Base-by-base conservation (phyloP, 805 yeast species). In the Blastobotrys robertii region DNA sequence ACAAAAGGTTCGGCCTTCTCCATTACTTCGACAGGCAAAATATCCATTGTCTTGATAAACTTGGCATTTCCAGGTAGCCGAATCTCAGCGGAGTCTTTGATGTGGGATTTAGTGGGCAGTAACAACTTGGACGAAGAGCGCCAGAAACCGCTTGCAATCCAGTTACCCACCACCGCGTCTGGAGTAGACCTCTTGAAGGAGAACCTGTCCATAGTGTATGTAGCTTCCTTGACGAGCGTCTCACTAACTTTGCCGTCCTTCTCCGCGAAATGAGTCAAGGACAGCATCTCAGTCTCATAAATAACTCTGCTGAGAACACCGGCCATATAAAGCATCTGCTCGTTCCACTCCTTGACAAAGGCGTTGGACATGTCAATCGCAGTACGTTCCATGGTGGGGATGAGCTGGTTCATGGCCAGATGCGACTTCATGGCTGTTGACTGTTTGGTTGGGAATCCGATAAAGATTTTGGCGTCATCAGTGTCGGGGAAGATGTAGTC, bases 381-480 rank as follows among this genome's bases (percentile, higher is more conserved):
- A 0, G 69, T 65, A 4, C 70, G 56, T 43, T 65, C 70, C 68
- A 65, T 63, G 2, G 70, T 66, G 2, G 70, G 70, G n/a, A 65
- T 61, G 3, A 64, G 49, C 46, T 63, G 67, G 37, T 60, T 64
- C 37, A 64, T 39, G 1, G 66, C 63, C 2, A 65, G 40, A 40
- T 65, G 70, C 0, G 67, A 55, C 39, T 54, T 53, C 30, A 65
- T 34, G 1, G 62, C 64, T 0, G 70, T 63, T 25, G 65, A 56
- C 44, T 65, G 70, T 46, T 64, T 65, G 1, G 70, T 65, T 2
- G 70, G 66, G 42, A 65, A 65, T 3, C 70, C 70, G 42, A 65
- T 62, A 39, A 61, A 66, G 3, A 66, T 53, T 40, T 63, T 64
- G 5, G 69, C 66, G 37, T 65, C 68, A 33, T 55, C 56, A 37